Evolutionary conservation across 139 green algal genomes (phyloP).

Genomic region (Chlorella sp.): DNA sequence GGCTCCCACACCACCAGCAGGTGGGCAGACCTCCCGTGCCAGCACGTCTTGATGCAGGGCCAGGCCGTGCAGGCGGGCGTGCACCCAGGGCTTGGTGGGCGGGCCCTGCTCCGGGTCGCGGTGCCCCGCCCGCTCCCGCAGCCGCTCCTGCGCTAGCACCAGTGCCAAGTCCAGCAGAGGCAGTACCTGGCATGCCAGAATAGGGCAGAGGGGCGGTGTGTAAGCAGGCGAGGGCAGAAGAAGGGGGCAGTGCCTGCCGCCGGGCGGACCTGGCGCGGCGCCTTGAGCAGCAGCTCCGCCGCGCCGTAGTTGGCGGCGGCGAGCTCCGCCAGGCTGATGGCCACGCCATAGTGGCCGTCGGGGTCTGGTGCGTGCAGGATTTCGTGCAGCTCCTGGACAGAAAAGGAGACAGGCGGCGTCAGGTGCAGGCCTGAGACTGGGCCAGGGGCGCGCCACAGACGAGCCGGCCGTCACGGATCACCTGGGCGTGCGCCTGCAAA

Average conservation of each 20-base stretch:
- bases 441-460: too few species aligned
- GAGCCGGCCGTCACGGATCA: too few species aligned
- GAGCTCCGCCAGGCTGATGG: constrained; percentile 58
- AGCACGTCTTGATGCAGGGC: constrained; percentile 49
- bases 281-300: constrained; percentile 38
- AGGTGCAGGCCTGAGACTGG: too few species aligned
- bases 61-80: constrained; percentile 62
- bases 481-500: too few species aligned
- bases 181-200: constrained; percentile 21
- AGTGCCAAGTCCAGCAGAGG: constrained; percentile 53
- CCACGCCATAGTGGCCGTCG: constrained; percentile 56
- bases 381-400: constrained; percentile 43
- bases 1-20: constrained; percentile 57
- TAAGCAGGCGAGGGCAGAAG: too few species aligned
- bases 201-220: too few species aligned
- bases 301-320: constrained; percentile 34
- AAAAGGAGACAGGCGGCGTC: too few species aligned
- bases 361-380: constrained; percentile 44
- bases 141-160: constrained; percentile 48
- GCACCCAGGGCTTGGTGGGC: constrained; percentile 56
- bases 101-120: not conserved
- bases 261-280: constrained; percentile 20
- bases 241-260: too few species aligned
- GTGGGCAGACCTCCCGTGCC: constrained; percentile 31
- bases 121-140: constrained; percentile 11